Evolutionary conservation across 1,284 basidiomycete genomes (phyloP).

Genomic region (Leccinum huronense): DNA sequence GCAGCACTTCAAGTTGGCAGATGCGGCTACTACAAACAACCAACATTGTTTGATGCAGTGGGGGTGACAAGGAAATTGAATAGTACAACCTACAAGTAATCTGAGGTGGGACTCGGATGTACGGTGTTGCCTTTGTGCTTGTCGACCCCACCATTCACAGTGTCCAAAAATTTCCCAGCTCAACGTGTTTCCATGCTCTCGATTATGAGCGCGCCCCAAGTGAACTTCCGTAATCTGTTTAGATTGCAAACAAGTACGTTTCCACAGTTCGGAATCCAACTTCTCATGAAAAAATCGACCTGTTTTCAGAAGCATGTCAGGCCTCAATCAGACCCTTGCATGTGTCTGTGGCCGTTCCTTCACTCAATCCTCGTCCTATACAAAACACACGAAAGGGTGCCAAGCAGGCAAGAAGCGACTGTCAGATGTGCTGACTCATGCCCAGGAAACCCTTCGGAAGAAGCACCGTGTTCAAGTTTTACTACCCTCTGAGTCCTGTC

Average conservation of each 20-base stretch:
- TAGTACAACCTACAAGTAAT: too few species aligned
- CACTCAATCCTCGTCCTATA: neutral
- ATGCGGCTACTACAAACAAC: too few species aligned
- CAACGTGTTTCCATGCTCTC: too few species aligned
- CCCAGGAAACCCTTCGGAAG: neutral
- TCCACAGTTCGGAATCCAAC: neutral
- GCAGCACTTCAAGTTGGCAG: too few species aligned
- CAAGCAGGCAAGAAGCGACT: neutral
- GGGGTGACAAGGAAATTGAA: too few species aligned
- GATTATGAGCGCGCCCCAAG: too few species aligned
- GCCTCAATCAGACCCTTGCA: neutral
- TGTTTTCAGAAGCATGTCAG: neutral
- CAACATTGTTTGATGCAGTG: too few species aligned
- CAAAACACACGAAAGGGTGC: neutral
- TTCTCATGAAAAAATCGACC: neutral
- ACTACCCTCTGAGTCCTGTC: neutral
- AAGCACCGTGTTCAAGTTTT: neutral
- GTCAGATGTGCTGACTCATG: neutral
- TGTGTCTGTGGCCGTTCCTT: constrained; percentile 1
- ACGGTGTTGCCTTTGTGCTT: too few species aligned
- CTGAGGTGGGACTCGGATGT: too few species aligned
- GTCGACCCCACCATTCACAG: too few species aligned
- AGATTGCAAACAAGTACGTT: neutral
- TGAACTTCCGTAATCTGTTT: neutral
- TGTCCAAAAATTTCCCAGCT: too few species aligned